Evolutionary conservation across 805 yeast genomes (phyloP), one percentile per base, ranked within the genome.

Genomic region (Cyberlindnera americana): DNA sequence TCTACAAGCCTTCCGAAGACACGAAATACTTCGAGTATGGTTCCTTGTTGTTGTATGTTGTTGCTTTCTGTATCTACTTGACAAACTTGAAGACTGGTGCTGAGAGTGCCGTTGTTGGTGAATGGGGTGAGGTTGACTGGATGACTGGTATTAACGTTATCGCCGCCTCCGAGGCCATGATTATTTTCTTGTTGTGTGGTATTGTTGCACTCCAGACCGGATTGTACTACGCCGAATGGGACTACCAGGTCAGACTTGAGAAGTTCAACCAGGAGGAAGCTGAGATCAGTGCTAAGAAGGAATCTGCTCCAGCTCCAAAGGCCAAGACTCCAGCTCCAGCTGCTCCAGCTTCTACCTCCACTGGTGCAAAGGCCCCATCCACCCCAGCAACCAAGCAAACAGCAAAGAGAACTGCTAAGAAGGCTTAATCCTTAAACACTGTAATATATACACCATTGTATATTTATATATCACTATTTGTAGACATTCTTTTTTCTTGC

Each of bases 121-220:
- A 78, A 44, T 91, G 98, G 98, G 98, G 96, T 50, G 98, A 91
- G 37, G 95, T 93, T 36, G 86, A 85, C 54, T 78, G 75, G 59
- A 71, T 72, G 45, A 86, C 95, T 17, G 98, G 98, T 22, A 65
- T 91, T 54, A 87, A 86, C 49, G 96, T 93, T 28, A 77, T 93
- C 56, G 96, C 93, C 29, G 97, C 98, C 5, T 81, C 93, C 21
- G 82, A 83, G 63, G 73, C 83, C 27, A 81, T 91, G 70, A 70
- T 86, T 50, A 77, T 84, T 8, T 60, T 87, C 38, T 69, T 84
- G 14, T 67, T 90, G 37, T 57, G 77, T 17, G 97, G 96, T 49
- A 84, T 89, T n/a, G 64, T 89, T 30, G 70, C 85, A 9, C 73
- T 93, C 51, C 98, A 93, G 67, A 80, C 77, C 38, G 97, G 97